Conservation (phyloP, 2,329 filamentous ascomycete species). For the Fusarium sp. region DNA sequence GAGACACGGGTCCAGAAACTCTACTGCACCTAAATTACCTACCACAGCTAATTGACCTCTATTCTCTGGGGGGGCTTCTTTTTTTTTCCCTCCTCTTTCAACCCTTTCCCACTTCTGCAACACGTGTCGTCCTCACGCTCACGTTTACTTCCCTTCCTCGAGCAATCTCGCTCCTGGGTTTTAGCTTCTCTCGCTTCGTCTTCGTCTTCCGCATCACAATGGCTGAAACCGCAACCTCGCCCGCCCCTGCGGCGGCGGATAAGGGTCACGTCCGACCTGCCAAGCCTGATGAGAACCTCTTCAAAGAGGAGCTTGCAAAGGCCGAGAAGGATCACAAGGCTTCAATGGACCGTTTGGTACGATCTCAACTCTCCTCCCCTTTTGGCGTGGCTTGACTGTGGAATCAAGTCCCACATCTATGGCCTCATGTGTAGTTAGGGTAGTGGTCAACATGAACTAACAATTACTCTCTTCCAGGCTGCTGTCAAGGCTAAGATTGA, state of each 20-base stretch:
- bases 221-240: conserved; percentile 61
- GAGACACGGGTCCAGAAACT: conserved; percentile 47
- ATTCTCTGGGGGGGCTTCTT: conserved; percentile 30
- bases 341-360: conserved; percentile 72
- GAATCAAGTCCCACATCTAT: conserved; percentile 36
- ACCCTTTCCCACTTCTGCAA: conserved; percentile 29
- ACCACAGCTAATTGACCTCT: conserved; percentile 29
- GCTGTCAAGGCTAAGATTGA: conserved; percentile 91
- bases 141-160: conserved; percentile 22
- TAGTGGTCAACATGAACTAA: conserved; percentile 29
- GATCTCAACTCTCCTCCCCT: conserved; percentile 40
- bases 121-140: conserved; percentile 39
- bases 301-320: conserved; percentile 81
- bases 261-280: conserved; percentile 73
- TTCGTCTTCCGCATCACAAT: conserved; percentile 54
- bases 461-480: conserved; percentile 68
- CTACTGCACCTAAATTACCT: conserved; percentile 4
- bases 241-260: conserved; percentile 58
- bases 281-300: conserved; percentile 88
- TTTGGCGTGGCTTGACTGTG: conserved; percentile 20
- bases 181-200: conserved; percentile 30
- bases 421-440: conserved; percentile 31
- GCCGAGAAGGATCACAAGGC: conserved; percentile 89
- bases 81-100: conserved; percentile 33
- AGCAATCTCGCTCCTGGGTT: conserved; percentile 41